Evolutionary conservation across 1,139 yeast species (phyloP), one percentile per base, ranked within the genome.

Genomic region (Arxiozyma heterogenica): DNA sequence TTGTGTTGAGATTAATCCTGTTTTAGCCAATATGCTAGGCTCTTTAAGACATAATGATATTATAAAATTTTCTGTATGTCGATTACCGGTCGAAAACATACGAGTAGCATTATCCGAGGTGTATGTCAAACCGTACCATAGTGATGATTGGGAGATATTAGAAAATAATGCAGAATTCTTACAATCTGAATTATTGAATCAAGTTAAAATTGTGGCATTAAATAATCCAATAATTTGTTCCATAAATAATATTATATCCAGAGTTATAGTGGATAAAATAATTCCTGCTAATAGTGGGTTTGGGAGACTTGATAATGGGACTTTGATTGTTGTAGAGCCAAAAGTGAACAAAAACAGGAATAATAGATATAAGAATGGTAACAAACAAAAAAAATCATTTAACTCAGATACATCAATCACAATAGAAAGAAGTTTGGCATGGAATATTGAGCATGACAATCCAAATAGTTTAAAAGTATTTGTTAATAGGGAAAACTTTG

Each of bases 81-180:
- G 20, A 44, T 23, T 34, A 46, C 67, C 38, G 49, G 68, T 77
- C 42, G 74, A 78, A 42, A 74, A 77, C 17, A 12, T n/a, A 2
- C 39, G 15, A 6, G 78, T 74, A 25, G 76, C 72, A 51, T 83
- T 90, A 0, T 70, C 76, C 8, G 80, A 82, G 6, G 82, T 91
- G 9, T 82, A 80, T 64, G 75, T 91, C 48, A 97, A 89, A 64
- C 98, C 98, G 0, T 70, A 79, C 41, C 76, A 87, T 0, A 70
- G 84, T 3, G 78, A 86, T 4, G 98, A 93, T 66, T 93, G 98
- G 98, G 98, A 91, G 62, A 73, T 87, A 45, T 87, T 90, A 6
- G 96, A 90, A 64, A 72, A 86, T 4, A 88, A 93, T 68, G 94
- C 96, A 1, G 82, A 79, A 50, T 79, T 77, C 51, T 77, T 93